Percentiles rank a stretch among this genome's conserved stretches.
Conservation (phyloP, 2,329 filamentous ascomycete genomes). For the Diaporthe amygdali region DNA sequence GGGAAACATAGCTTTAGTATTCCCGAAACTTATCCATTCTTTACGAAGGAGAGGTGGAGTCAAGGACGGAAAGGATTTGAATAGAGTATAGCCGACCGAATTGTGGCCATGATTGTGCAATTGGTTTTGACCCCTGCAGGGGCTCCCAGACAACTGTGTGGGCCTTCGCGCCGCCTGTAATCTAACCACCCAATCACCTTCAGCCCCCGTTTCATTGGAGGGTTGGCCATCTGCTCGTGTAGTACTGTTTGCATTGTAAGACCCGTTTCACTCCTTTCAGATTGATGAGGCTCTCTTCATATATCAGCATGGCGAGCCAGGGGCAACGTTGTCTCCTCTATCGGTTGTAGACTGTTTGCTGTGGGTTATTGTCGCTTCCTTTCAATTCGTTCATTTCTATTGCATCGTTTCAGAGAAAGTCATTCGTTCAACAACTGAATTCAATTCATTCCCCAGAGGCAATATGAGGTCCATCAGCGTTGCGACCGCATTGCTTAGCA, state of each 20-base stretch:
- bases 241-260: not conserved
- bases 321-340: not conserved
- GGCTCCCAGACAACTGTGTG: not conserved
- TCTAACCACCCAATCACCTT: not conserved
- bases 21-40: not conserved
- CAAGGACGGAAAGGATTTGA: no score
- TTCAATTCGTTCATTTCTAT: not conserved
- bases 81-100: not conserved
- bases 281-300: not conserved
- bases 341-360: not conserved
- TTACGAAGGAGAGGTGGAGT: not conserved
- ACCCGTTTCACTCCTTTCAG: not conserved
- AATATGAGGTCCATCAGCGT: not conserved
- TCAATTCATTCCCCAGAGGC: not conserved
- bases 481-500: not conserved
- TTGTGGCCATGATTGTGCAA: not conserved
- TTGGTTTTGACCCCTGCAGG: not conserved
- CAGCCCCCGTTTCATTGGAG: not conserved
- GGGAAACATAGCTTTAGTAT: not conserved
- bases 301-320: not conserved
- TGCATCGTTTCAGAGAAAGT: not conserved
- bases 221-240: not conserved
- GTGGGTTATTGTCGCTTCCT: not conserved
- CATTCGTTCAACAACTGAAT: not conserved
- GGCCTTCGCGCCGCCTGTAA: not conserved